Evolutionary conservation across 2,329 filamentous ascomycete species (phyloP), one percentile per base, ranked within the genome.

Genomic region (Ceratocystis huliohia): DNA sequence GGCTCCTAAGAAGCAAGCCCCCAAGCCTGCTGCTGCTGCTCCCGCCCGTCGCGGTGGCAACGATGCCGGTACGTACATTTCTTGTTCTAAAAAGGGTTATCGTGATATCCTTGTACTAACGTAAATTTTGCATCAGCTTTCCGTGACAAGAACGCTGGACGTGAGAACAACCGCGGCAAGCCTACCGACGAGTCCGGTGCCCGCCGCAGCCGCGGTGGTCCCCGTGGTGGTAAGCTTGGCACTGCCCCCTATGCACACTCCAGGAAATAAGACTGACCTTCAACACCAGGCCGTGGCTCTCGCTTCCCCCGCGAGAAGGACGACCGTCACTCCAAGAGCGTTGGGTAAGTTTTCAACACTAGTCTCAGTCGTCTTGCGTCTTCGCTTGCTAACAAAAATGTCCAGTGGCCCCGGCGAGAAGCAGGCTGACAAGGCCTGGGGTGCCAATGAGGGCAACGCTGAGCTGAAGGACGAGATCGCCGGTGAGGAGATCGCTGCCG

Each of bases 391-490:
- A 71, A 72, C 57, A 53, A 71, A 37, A 28, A 56, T 13, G 28
- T 45, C 45, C 66, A 90, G 88, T 74, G 88, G 89, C 70, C 64
- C 67, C 30, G 67, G 88, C 74, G 88, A 91, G 73, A 95, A 95
- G 85, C 88, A 93, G 79, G 86, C 88, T 75, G 88, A 86, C 74
- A 89, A 93, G 77, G 88, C 89, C 73, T 97, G 93, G 91, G 94
- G 93, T 73, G 87, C 84, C 74, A 82, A 83, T 72, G 88, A 90
- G 74, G 94, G 91, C 73, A 81, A 87, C 69, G 88, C 88, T 74
- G 91, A 95, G 80, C 86, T 88, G 79, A 88, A 88, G 74, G 94
- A 97, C 73, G 94, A 97, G 83, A 85, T 90, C 78, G 91, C 88
- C 72, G 94, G 88, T 72, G 91, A 95, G 77, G 88, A 85, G 72